Base-by-base conservation (phyloP, 257 asterid species). In the Gentiana dahurica region DNA sequence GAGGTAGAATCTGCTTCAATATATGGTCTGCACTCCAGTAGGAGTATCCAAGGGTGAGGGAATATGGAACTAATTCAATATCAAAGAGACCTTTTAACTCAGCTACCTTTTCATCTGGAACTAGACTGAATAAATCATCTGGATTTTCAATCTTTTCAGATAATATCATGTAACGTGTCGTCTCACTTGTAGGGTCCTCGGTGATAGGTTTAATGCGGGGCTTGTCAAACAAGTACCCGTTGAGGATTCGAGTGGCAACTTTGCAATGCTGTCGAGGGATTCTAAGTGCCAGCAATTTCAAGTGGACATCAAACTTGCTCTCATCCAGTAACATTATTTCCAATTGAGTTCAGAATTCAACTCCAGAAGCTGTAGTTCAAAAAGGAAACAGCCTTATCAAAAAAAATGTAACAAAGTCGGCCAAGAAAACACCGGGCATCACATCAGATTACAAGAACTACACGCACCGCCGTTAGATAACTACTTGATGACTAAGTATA, bases 1-100 rank as follows among this genome's bases (percentile, higher is more conserved):
- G 56, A 24, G 97, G 98, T 60, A 87, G 79, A 75, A 91, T 81
- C 87, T 85, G 90, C 87, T 79, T 91, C 69, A 91, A 57, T 65
- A 87, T 77, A 69, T 87, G 85, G 54, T 91, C 98, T 87, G 95
- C 94, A 54, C 75, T 63, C 95, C 95, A 87, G 36, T 91, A 87
- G 34, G 94, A 81, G 81, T 91, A 87, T 60, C 86, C 98, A 51
- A 91, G 95, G 13, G 84, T 79, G 59, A 87, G 33, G 0, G 84
- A 77, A 78, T 91, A 68, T 2, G 96, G 86, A 66, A 80, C 85
- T 46, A 83, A 94, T 76, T 81, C 77, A 71, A 81, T 72, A 68
- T 85, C 85, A 65, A 81, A 85, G 51, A 81, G 72, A 73, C 70
- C 71, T 68, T 77, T 85, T 81, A 91, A 38, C 66, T 87, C 80